Evolutionary conservation across 805 yeast genomes (phyloP).

Genomic region (Ogataea wickerhamii): DNA sequence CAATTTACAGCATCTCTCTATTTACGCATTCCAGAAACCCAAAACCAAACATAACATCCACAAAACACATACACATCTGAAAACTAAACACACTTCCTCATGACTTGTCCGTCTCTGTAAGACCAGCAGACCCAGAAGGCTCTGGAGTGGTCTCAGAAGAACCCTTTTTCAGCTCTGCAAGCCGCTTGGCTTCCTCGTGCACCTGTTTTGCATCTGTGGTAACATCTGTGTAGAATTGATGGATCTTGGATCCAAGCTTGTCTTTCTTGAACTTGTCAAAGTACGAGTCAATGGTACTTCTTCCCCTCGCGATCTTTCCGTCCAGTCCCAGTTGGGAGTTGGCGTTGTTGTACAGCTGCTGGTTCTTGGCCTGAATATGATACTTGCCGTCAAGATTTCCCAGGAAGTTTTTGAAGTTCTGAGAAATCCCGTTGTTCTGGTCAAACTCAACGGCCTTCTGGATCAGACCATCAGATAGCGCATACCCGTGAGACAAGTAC

Average conservation of each 20-base stretch:
- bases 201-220: slow-evolving; percentile 58
- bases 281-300: slow-evolving; percentile 40
- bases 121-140: no score
- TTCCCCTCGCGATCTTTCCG: slow-evolving; percentile 36
- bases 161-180: slow-evolving; percentile 55
- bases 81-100: no score
- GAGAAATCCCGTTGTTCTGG: slow-evolving; percentile 57
- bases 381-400: slow-evolving; percentile 54
- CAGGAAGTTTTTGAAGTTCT: slow-evolving; percentile 55
- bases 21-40: no score
- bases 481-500: slow-evolving; percentile 70
- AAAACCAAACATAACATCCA: no score
- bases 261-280: slow-evolving; percentile 43
- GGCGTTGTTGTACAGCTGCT: slow-evolving; percentile 27
- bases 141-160: no score
- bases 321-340: slow-evolving; percentile 41
- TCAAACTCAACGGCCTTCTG: slow-evolving; percentile 62
- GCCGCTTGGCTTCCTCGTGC: slow-evolving; percentile 69
- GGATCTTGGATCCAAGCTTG: slow-evolving; percentile 57
- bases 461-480: slow-evolving; percentile 57
- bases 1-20: no score
- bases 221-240: slow-evolving; percentile 54
- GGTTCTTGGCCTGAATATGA: slow-evolving; percentile 54
- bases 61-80: no score
- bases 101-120: no score